phyloP scores from a whole-genome alignment of 331 rosid species.

The Spiraea crenata region DNA sequence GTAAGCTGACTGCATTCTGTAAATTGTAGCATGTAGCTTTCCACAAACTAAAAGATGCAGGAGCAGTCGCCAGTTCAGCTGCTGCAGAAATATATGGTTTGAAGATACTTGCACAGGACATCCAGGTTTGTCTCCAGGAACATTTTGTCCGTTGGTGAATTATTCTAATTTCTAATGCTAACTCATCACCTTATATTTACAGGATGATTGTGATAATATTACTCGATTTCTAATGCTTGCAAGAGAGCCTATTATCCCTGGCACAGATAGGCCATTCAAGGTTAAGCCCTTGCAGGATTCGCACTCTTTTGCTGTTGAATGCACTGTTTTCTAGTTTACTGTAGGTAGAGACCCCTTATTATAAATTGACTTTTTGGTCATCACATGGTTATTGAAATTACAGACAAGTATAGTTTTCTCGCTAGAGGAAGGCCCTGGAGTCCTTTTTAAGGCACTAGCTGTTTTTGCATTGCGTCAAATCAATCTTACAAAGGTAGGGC shows the following conservation, averaged over 20 bases:
- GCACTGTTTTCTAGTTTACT: not conserved
- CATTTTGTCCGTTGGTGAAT: conserved; percentile 7
- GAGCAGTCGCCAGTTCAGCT: conserved; percentile 86
- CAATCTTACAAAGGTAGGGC: conserved; percentile 74
- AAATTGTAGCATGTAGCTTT: conserved; percentile 66
- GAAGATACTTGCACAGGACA: conserved; percentile 76
- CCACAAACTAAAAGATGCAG: conserved; percentile 66
- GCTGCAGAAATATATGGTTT: conserved; percentile 84
- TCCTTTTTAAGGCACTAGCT: conserved; percentile 97
- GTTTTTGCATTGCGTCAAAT: conserved; percentile 91
- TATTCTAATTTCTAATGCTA: conserved; percentile 15
- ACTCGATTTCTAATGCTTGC: conserved; percentile 92
- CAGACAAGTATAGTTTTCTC: conserved; percentile 98
- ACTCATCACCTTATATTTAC: conserved; percentile 33
- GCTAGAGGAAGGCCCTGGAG: conserved; percentile 94
- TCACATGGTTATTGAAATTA: conserved; percentile 25
- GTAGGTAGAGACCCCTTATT: not conserved
- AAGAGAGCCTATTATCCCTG: conserved; percentile 93
- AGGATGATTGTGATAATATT: conserved; percentile 90
- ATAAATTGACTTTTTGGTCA: not conserved
- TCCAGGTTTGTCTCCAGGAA: conserved; percentile 60
- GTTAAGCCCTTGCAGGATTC: conserved; percentile 30
- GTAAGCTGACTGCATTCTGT: conserved; percentile 30
- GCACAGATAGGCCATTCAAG: conserved; percentile 89
- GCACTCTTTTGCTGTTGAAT: conserved; percentile 14